Conservation (phyloP, 768 basidiomycete species). For the Stropharia rugosoannulata region DNA sequence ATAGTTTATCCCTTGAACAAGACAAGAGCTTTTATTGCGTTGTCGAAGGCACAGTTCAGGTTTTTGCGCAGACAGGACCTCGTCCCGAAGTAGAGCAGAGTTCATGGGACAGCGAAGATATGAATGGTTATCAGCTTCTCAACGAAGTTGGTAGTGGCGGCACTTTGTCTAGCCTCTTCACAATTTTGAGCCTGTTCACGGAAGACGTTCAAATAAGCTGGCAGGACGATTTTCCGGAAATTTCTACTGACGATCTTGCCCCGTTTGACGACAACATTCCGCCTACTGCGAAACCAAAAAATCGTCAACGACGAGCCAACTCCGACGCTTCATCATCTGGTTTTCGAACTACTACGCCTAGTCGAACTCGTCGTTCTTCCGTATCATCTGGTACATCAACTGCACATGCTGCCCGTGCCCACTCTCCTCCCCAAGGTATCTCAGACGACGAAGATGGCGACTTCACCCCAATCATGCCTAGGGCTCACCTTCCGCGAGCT, state of each 20-base stretch:
- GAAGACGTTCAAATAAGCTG: slow-evolving; percentile 92
- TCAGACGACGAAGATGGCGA: slow-evolving; percentile 23
- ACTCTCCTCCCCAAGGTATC: slow-evolving; percentile 21
- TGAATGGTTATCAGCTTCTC: slow-evolving; percentile 94
- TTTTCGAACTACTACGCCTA: slow-evolving; percentile 30
- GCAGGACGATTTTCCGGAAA: slow-evolving; percentile 61
- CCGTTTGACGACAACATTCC: slow-evolving; percentile 20
- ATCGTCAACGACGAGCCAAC: slow-evolving; percentile 39
- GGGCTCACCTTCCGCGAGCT: slow-evolving; percentile 16
- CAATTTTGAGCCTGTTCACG: slow-evolving; percentile 94
- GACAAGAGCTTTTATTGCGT: slow-evolving; percentile 98
- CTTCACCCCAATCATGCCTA: slow-evolving; percentile 19
- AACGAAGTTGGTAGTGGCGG: slow-evolving; percentile 97
- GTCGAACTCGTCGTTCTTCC: slow-evolving; percentile 47
- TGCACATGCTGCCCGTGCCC: slow-evolving; percentile 46
- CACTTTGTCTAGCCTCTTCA: slow-evolving; percentile 93
- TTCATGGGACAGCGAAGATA: slow-evolving; percentile 79
- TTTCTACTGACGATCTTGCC: slow-evolving; percentile 26
- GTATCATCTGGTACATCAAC: slow-evolving; percentile 71
- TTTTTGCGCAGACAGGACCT: slow-evolving; percentile 75
- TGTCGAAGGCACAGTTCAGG: slow-evolving; percentile 95
- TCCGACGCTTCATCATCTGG: slow-evolving; percentile 68
- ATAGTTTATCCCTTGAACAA: slow-evolving; percentile 86
- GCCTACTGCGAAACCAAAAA: slow-evolving; percentile 13
- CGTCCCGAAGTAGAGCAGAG: slow-evolving; percentile 45